Base-by-base conservation (phyloP, 2,329 filamentous ascomycete genomes). In the Aurifilum marmelostoma region DNA sequence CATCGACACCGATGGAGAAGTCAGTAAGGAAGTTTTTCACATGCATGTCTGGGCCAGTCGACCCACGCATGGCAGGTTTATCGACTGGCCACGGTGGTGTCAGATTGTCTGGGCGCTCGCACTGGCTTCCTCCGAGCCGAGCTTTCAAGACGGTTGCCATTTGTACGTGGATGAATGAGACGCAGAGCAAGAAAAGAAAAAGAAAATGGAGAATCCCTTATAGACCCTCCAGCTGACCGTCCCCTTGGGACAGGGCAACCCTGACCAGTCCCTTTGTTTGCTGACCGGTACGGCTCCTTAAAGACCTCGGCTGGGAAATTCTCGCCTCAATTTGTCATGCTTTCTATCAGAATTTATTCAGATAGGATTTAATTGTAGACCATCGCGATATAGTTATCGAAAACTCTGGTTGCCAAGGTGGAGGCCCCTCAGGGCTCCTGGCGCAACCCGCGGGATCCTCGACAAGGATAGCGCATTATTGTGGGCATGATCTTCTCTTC, bases 51-150 rank as follows among this genome's bases (percentile, higher is more conserved):
- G 27, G 29, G 41, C 21, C 1, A 37, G 29, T 37, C 34, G 59
- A 37, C 59, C 61, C 41, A 63, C 39, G 60, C n/a, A 29, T 32
- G n/a, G n/a, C 34, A 37, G 59, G n/a, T 27, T 27, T 39, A 8
- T 41, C 59, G 34, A 27, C 29, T 41, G 59, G 37, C 37, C n/a
- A 8, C 14, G 6, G 52, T 52, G 61, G 41, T 34, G 61, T 52
- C 61, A 27, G 41, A 32, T 5, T 18, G 41, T 14, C 16, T 52
- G 61, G n/a, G 27, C 37, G 18, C 29, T 29, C 32, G 11, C 27
- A 18, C 24, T 32, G 39, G 21, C 9, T 50, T 63, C 27, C 61
- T 63, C 61, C 24, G 61, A 63, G 32, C 34, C 59, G 59, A 62
- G 59, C 8, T 18, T 18, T 24, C 37, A 5, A 39, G 27, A 18